phyloP scores from a whole-genome alignment of 2,329 filamentous ascomycete genomes.

The Zasmidium cellare region DNA sequence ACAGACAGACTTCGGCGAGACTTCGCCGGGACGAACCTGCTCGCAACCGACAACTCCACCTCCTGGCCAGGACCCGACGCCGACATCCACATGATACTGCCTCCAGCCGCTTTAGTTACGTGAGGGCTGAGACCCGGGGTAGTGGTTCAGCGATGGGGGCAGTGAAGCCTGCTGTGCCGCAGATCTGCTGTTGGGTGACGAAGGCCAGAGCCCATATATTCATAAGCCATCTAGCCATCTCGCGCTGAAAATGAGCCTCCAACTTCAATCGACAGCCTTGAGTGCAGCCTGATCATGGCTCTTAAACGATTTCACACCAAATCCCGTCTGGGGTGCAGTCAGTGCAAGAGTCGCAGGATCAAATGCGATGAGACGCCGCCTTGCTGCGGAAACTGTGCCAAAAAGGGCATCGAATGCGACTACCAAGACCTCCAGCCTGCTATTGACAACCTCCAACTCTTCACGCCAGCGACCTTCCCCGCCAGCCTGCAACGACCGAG shows the following conservation, averaged over 20 bases:
- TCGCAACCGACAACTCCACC: neutral
- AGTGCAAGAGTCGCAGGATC: constrained; percentile 29
- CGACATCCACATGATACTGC: neutral
- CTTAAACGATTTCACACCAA: constrained; percentile 22
- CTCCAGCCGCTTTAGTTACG: neutral
- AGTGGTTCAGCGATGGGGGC: neutral
- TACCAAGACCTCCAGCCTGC: constrained; percentile 18
- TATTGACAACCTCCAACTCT: constrained; percentile 13
- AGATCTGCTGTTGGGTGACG: neutral
- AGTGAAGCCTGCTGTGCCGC: neutral
- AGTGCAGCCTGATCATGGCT: neutral
- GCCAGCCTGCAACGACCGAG: constrained; percentile 4
- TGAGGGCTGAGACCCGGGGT: neutral
- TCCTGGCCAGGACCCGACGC: neutral
- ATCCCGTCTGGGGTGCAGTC: constrained; percentile 27
- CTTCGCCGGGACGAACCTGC: neutral
- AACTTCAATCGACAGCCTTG: neutral
- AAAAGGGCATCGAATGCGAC: constrained; percentile 28
- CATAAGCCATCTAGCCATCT: neutral
- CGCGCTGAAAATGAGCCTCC: neutral
- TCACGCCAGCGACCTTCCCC: constrained; percentile 5
- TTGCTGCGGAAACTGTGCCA: constrained; percentile 26
- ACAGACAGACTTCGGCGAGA: neutral
- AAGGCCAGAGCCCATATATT: neutral
- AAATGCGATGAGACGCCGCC: constrained; percentile 29